Percentiles rank a stretch among this genome's conserved stretches.
Conservation (phyloP, 73 alveolate species). For the Diophrys sp. region DNA sequence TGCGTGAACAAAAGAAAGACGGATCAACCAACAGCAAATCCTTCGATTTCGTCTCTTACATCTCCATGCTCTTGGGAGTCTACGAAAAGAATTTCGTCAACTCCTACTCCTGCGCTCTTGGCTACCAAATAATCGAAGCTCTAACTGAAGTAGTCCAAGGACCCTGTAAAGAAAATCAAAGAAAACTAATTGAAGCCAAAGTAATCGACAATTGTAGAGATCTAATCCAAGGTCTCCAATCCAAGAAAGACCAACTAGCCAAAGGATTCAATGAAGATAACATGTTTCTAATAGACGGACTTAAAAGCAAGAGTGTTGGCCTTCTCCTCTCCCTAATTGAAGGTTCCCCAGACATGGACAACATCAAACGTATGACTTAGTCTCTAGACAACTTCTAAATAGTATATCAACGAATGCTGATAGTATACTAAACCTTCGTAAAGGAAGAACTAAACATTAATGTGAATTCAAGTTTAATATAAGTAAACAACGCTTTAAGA, state of each 20-base stretch:
- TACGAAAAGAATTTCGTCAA: constrained; percentile 60
- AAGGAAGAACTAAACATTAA: constrained; percentile 9
- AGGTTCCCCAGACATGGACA: constrained; percentile 59
- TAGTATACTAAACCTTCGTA: constrained; percentile 22
- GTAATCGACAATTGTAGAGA: constrained; percentile 57
- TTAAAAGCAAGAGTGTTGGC: constrained; percentile 48
- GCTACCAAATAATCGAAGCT: constrained; percentile 81
- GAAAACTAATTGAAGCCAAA: constrained; percentile 83
- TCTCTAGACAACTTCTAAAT: constrained; percentile 42
- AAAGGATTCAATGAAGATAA: constrained; percentile 56
- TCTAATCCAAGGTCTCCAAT: constrained; percentile 26
- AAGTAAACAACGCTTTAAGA: constrained; percentile 3
- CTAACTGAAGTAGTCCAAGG: constrained; percentile 96
- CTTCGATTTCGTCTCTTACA: constrained; percentile 48
- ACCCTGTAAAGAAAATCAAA: constrained; percentile 92
- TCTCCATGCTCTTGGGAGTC: constrained; percentile 36
- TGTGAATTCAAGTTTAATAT: background rate
- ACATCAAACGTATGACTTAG: constrained; percentile 24
- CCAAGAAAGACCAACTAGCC: constrained; percentile 20
- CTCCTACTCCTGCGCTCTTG: constrained; percentile 76
- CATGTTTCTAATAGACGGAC: constrained; percentile 34
- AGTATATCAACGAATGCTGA: constrained; percentile 22
- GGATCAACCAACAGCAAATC: constrained; percentile 64
- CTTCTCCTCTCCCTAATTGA: constrained; percentile 58
- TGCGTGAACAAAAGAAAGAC: constrained; percentile 78